Conservation (phyloP, 441 rosid species). For the Euphorbia celastroides region DNA sequence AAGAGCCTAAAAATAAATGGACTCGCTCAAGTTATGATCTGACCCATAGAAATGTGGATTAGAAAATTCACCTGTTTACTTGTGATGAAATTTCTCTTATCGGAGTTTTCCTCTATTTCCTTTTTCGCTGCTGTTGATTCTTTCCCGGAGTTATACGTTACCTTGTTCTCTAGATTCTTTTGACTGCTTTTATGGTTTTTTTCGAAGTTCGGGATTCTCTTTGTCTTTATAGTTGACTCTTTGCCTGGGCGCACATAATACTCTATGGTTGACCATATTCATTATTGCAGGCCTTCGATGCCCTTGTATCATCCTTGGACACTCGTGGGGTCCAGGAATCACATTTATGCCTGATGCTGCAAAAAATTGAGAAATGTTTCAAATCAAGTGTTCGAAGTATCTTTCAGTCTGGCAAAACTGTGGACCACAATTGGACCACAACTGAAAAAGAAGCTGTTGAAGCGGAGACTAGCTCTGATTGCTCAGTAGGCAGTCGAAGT, state of each 20-base stretch:
- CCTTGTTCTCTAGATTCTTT: no score
- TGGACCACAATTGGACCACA: no score
- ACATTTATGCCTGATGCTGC: slow-evolving; percentile 60
- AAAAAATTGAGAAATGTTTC: slow-evolving; percentile 57
- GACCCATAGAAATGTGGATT: no score
- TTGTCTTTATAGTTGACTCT: background rate
- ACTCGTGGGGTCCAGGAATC: slow-evolving; percentile 75
- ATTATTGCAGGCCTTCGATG: slow-evolving; percentile 58
- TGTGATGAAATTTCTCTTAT: no score
- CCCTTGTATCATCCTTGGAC: slow-evolving; percentile 58
- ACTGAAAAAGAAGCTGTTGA: slow-evolving; percentile 29
- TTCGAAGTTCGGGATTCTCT: background rate
- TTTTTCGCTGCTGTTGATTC: no score
- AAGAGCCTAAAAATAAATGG: background rate
- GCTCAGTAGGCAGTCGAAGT: no score
- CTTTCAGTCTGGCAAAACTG: slow-evolving; percentile 19
- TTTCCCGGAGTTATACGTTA: no score
- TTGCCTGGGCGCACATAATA: background rate
- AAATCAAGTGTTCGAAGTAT: slow-evolving; percentile 47
- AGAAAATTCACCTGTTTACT: no score
- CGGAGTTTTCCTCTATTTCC: no score
- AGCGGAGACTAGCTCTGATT: slow-evolving; percentile 16
- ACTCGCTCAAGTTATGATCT: no score
- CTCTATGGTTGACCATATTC: slow-evolving; percentile 5
- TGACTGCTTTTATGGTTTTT: no score